Percentiles rank a stretch among this genome's conserved stretches.
These are phyloP conservation scores for Leptographium flavum DNA, from an alignment of 2,329 filamentous ascomycete species.

Conservation along the genomic window DNA sequence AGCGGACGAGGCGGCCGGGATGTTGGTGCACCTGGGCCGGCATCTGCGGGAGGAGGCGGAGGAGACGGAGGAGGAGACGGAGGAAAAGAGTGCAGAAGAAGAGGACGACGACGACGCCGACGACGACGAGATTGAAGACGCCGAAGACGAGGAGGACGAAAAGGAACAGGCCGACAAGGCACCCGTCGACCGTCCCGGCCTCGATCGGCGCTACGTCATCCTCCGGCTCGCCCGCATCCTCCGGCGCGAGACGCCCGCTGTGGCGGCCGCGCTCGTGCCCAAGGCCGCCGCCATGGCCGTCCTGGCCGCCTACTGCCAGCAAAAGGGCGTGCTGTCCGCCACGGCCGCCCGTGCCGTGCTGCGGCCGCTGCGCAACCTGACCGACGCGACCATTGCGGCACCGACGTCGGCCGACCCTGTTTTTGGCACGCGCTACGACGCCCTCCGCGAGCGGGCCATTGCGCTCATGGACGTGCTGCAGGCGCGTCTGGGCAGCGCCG, in stretches of 20 bases:
- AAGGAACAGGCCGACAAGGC: too few species aligned
- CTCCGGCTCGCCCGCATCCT: constrained; percentile 65
- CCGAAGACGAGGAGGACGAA: background rate
- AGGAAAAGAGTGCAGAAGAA: background rate
- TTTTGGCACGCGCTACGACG: constrained; percentile 56
- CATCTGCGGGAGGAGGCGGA: constrained; percentile 38
- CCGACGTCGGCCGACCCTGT: constrained; percentile 57
- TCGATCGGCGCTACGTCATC: constrained; percentile 46
- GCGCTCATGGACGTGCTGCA: constrained; percentile 74
- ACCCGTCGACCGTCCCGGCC: constrained; percentile 29
- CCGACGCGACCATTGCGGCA: constrained; percentile 59
- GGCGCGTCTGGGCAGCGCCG: constrained; percentile 66
- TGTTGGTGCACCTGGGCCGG: constrained; percentile 67
- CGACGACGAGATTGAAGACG: background rate
- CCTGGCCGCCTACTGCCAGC: constrained; percentile 51
- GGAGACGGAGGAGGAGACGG: constrained; percentile 14
- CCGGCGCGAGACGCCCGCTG: constrained; percentile 56
- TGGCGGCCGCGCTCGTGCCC: constrained; percentile 48
- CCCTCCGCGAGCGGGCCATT: constrained; percentile 55
- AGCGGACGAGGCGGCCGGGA: constrained; percentile 65
- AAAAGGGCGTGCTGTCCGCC: constrained; percentile 24
- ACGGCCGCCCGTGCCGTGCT: constrained; percentile 45
- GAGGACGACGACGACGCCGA: background rate
- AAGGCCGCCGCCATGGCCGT: constrained; percentile 67
- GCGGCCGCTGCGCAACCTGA: constrained; percentile 62